A percentile compares a stretch with the other conserved stretches of the same genome.
Evolutionary conservation across 176 grass and related monocot genomes (phyloP).

Genomic region (Carex cristatella): DNA sequence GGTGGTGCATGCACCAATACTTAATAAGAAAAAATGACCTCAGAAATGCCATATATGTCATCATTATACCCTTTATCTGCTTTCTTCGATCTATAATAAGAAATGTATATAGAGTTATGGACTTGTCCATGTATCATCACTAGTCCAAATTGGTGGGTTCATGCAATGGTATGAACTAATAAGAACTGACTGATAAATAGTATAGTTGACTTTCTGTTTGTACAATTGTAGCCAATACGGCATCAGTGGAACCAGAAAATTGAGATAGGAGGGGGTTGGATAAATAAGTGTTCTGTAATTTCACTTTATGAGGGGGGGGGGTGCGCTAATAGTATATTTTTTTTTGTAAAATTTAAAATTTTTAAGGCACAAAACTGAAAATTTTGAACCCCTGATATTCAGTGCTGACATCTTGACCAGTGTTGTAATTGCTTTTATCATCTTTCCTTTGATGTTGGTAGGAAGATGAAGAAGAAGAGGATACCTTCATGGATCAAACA

Average conservation of each 20-base stretch:
- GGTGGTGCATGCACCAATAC: not conserved
- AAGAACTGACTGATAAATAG: not conserved
- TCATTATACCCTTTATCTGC: not conserved
- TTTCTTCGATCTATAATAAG: not conserved
- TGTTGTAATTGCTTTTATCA: not conserved
- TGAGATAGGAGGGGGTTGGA: no score
- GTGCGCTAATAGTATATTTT: no score
- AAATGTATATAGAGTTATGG: not conserved
- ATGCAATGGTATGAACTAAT: not conserved
- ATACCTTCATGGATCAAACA: constrained; percentile 25
- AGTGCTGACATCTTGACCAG: not conserved
- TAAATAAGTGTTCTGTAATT: no score
- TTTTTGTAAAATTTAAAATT: no score
- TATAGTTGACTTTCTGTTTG: not conserved
- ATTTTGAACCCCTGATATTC: not conserved
- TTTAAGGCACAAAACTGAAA: no score
- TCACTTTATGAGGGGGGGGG: no score
- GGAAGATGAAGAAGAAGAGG: constrained; percentile 62
- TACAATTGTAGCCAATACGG: not conserved
- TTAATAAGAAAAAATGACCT: not conserved
- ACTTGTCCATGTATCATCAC: not conserved
- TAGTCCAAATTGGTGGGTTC: not conserved
- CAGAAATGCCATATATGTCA: not conserved
- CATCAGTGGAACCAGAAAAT: not conserved
- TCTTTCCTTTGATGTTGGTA: constrained; percentile 12